Percentiles rank a stretch among this genome's conserved stretches.
phyloP scores from a whole-genome alignment of 2,329 filamentous ascomycete genomes.

The Trichophaea hybrida region DNA sequence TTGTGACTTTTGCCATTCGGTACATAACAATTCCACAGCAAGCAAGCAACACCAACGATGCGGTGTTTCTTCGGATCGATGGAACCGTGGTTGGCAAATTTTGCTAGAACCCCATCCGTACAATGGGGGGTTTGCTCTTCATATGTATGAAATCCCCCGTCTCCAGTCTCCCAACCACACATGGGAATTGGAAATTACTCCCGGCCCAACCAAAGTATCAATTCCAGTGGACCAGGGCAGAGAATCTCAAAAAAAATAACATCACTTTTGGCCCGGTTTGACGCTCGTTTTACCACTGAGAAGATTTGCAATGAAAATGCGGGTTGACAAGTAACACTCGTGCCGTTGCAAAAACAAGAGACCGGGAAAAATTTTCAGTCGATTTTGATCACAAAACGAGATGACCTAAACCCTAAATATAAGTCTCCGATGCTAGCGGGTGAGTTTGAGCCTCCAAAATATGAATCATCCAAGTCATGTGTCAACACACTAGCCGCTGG shows the following conservation, averaged over 20 bases:
- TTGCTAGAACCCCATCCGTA: too few relatives aligned
- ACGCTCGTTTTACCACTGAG: conserved; percentile 22
- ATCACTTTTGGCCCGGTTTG: conserved; percentile 20
- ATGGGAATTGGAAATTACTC: background rate
- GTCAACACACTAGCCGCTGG: too few relatives aligned
- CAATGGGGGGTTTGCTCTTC: background rate
- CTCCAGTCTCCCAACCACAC: background rate
- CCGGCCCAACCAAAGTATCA: background rate
- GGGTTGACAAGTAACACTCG: conserved; percentile 23
- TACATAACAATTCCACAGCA: too few relatives aligned
- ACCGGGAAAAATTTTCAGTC: background rate
- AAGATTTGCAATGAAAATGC: conserved; percentile 3
- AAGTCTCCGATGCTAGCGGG: too few relatives aligned
- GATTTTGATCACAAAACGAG: too few relatives aligned
- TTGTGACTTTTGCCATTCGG: too few relatives aligned
- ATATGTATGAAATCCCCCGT: background rate
- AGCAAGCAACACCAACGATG: background rate
- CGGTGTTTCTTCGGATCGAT: background rate
- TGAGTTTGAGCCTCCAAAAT: too few relatives aligned
- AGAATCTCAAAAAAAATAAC: background rate
- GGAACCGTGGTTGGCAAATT: too few relatives aligned
- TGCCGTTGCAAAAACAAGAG: conserved; percentile 7
- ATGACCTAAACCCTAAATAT: too few relatives aligned
- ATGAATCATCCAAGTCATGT: too few relatives aligned
- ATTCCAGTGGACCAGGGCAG: background rate